Evolutionary conservation across 2,329 filamentous ascomycete species (phyloP), one percentile per base, ranked within the genome.

Genomic region (Fusarium sp.): DNA sequence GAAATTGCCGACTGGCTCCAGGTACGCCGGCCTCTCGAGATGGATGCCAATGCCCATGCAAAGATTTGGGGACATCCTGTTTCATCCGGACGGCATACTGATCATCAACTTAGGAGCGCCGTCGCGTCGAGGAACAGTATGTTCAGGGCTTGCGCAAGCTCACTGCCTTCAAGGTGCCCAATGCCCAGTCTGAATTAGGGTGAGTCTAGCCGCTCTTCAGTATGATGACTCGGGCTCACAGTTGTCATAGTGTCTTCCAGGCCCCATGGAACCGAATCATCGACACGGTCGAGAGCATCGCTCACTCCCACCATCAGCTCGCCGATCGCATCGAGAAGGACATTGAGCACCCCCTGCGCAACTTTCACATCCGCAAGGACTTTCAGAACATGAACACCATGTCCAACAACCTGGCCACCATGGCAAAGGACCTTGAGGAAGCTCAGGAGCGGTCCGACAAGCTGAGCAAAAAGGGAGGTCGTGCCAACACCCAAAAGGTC

Each of bases 1-100:
- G 94, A 98, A 81, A 94, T 99, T 79, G 96, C 96, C 82, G 96
- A 98, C 85, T 99, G 96, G 94, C 89, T 99, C 71, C 93, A 96
- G 92, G 95, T 98, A 91, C 83, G 84, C 70, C 58, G 56, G 51
- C 55, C 35, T 46, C 46, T 59, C 40, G 40, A 56, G 44, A 62
- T 46, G 42, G 53, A 38, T 44, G 35, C 31, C 73, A 75, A 70
- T 64, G 55, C 40, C 63, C 63, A 49, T 24, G 36, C 33, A 65
- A 42, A 51, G 20, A 49, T 59, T 36, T 51, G 20, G 33, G 22
- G 49, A 53, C 31, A 22, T 27, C 22, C 56, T 22, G 31, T 55
- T 27, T 29, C 59, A 35, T 35, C 24, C 22, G 16, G 46, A 36
- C 33, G 51, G 12, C 31, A 72, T 61, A 44, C 71, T 77, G 58